These are phyloP conservation scores for Solanum medicagineum DNA, from an alignment of 257 asterid genomes.

Conservation along the genomic window DNA sequence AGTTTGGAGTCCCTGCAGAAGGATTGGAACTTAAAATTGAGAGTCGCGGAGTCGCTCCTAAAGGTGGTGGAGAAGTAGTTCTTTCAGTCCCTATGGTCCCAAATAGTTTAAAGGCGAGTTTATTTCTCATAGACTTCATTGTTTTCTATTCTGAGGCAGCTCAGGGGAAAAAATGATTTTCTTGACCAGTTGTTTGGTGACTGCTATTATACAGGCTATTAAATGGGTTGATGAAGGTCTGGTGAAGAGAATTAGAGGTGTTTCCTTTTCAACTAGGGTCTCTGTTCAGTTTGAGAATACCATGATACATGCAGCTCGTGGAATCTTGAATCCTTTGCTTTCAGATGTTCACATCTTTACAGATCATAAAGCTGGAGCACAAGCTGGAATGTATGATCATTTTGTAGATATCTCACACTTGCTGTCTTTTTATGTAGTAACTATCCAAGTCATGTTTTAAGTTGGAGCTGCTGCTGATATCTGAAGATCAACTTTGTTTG, in stretches of 20 bases:
- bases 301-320: slow-evolving; percentile 84
- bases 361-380: slow-evolving; percentile 74
- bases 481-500: neutral
- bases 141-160: neutral
- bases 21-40: slow-evolving; percentile 58
- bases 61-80: slow-evolving; percentile 79
- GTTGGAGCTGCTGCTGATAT: neutral
- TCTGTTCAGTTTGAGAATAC: slow-evolving; percentile 68
- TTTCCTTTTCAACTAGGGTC: slow-evolving; percentile 75
- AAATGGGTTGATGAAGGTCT: slow-evolving; percentile 86
- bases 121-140: neutral
- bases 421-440: neutral
- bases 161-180: neutral
- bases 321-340: slow-evolving; percentile 60
- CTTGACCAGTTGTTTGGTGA: neutral
- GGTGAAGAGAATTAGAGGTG: slow-evolving; percentile 91
- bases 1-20: slow-evolving; percentile 70
- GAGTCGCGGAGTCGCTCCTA: slow-evolving; percentile 82
- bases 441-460: neutral
- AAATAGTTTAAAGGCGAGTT: slow-evolving; percentile 49
- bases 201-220: slow-evolving; percentile 34
- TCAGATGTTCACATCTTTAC: slow-evolving; percentile 74
- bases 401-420: neutral
- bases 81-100: slow-evolving; percentile 60
- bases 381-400: slow-evolving; percentile 69